Evolutionary conservation across 2,329 filamentous ascomycete genomes (phyloP), one percentile per base, ranked within the genome.

Genomic region (Nothopassalora personata): DNA sequence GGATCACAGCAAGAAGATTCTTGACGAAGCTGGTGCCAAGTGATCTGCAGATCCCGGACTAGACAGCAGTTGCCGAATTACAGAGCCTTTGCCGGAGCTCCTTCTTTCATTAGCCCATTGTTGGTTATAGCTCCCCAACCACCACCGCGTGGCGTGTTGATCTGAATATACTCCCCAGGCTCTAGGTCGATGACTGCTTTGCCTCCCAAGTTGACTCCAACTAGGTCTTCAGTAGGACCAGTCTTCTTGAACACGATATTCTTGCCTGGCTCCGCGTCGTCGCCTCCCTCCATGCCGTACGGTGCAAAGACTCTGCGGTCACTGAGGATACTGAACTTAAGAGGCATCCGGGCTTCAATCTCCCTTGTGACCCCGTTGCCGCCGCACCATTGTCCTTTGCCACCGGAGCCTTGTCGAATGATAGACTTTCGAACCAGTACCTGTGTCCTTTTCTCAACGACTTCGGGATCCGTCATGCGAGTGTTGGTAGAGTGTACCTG

Each of bases 1-100:
- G 76, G 70, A 83, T 70, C 76, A 83, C 73, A 83, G 81, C 57
- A 76, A 75, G 60, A 70, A 80, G 43, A 73, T 64, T 54, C 39
- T 64, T 71, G 48, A 67, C 71, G 49, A 60, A 19, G 48, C 27
- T 36, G 58, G 58, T 11, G 58, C 23, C 7, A 50, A 50, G 9
- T 50, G 30, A n/a, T 4, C 50, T 46, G 19, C 10, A 5, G n/a
- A n/a, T n/a, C n/a, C n/a, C n/a, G n/a, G n/a, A n/a, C n/a, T n/a
- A n/a, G n/a, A n/a, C n/a, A n/a, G n/a, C n/a, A n/a, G n/a, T n/a
- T n/a, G n/a, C n/a, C n/a, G n/a, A n/a, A n/a, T n/a, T n/a, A n/a
- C n/a, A n/a, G n/a, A n/a, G n/a, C n/a, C n/a, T n/a, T n/a, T n/a
- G n/a, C n/a, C n/a, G n/a, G n/a, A n/a, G n/a, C n/a, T n/a, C n/a